Percentiles rank a stretch among this genome's conserved stretches.
phyloP scores from a whole-genome alignment of 306 rosid species.

The Geum urbanum region DNA sequence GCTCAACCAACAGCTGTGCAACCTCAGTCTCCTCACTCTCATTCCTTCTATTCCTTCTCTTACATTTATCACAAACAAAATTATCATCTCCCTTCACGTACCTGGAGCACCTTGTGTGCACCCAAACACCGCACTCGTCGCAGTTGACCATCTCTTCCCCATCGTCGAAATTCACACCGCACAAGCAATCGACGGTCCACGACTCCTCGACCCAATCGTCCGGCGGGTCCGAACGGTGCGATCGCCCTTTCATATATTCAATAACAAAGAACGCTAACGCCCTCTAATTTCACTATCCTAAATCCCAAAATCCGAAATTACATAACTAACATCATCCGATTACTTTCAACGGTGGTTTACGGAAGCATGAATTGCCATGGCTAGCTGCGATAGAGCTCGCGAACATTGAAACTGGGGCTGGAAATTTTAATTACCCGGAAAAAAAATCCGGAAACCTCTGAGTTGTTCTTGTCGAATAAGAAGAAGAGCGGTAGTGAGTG shows the following conservation, averaged over 20 bases:
- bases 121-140: constrained; percentile 99
- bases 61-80: constrained; percentile 90
- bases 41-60: constrained; percentile 48
- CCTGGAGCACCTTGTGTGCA: constrained; percentile 90
- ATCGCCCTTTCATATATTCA: constrained; percentile 71
- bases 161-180: constrained; percentile 94
- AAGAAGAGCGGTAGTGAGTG: neutral
- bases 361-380: neutral
- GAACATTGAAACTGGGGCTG: constrained; percentile 6
- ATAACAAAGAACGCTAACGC: constrained; percentile 7
- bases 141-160: constrained; percentile 99
- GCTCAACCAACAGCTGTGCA: constrained; percentile 78
- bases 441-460: neutral
- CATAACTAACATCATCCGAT: constrained; percentile 1
- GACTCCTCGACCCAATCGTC: constrained; percentile 93
- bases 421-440: constrained; percentile 18
- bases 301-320: constrained; percentile 14
- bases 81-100: constrained; percentile 89
- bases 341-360: neutral
- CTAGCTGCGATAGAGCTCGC: neutral
- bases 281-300: neutral
- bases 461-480: neutral
- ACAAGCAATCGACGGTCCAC: constrained; percentile 95
- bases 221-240: constrained; percentile 86
- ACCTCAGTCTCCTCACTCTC: constrained; percentile 85